phyloP scores from a whole-genome alignment of 2,329 filamentous ascomycete genomes.

The Juglanconis sp. region DNA sequence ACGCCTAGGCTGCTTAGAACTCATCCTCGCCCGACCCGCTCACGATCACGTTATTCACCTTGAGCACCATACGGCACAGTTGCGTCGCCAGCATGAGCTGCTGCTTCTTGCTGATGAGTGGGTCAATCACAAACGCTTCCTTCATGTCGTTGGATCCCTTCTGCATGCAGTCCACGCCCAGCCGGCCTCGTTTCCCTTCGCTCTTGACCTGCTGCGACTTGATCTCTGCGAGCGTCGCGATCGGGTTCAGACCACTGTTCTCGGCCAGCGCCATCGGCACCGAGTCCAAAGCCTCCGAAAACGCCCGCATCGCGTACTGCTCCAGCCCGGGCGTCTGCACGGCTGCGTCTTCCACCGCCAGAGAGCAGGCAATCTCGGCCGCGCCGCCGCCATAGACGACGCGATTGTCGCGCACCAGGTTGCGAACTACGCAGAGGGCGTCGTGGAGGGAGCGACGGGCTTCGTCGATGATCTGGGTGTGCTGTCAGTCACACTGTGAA shows the following conservation, averaged over 20 bases:
- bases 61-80: slow-evolving; percentile 95
- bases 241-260: slow-evolving; percentile 94
- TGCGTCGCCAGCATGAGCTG: slow-evolving; percentile 95
- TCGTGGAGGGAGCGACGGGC: slow-evolving; percentile 97
- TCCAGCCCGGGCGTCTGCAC: slow-evolving; percentile 95
- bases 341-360: slow-evolving; percentile 93
- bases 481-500: slow-evolving; percentile 13
- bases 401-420: slow-evolving; percentile 91
- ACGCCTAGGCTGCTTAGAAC: slow-evolving; percentile 53
- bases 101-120: slow-evolving; percentile 95
- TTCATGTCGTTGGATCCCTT: slow-evolving; percentile 95
- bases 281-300: slow-evolving; percentile 88
- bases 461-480: slow-evolving; percentile 86
- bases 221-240: slow-evolving; percentile 89
- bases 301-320: slow-evolving; percentile 98
- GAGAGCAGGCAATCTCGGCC: slow-evolving; percentile 93
- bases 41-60: slow-evolving; percentile 96
- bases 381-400: slow-evolving; percentile 97
- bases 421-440: slow-evolving; percentile 94
- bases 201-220: slow-evolving; percentile 96
- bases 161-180: slow-evolving; percentile 98
- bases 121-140: slow-evolving; percentile 96
- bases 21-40: slow-evolving; percentile 83
- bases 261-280: slow-evolving; percentile 95
- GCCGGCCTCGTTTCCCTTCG: slow-evolving; percentile 49